A percentile compares a stretch with the other conserved stretches of the same genome.
Conservation (phyloP, 495 filamentous ascomycete genomes). For the Neurospora sp. region DNA sequence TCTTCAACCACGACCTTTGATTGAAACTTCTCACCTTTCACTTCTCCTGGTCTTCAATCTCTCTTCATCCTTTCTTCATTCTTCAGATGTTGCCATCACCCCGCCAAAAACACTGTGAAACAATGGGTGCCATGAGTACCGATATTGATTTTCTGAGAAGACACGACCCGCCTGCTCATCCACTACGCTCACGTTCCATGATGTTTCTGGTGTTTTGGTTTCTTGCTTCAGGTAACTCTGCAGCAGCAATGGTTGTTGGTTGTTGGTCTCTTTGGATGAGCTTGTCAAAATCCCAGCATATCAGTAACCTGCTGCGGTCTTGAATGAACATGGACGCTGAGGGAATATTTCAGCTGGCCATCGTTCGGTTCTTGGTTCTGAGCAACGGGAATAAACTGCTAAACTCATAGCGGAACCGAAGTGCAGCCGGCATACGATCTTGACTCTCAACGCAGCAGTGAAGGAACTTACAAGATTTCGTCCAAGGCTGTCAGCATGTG, state of each 20-base stretch:
- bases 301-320: not conserved
- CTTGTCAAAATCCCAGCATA: not conserved
- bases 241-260: not conserved
- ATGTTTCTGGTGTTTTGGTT: not conserved
- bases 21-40: not conserved
- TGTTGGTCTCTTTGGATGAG: not conserved
- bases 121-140: not conserved
- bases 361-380: not conserved
- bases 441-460: not conserved
- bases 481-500: not conserved
- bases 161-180: not conserved
- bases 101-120: not conserved
- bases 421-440: not conserved
- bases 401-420: not conserved
- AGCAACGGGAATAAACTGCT: not conserved
- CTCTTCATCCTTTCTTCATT: not conserved
- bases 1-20: not conserved
- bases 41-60: not conserved
- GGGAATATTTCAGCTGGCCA: not conserved
- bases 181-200: not conserved
- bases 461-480: not conserved
- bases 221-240: not conserved
- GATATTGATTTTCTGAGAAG: too few species aligned
- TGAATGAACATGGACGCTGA: not conserved
- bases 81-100: not conserved